Evolutionary conservation across 176 grass and related monocot species (phyloP).

Genomic region (Triticum dicoccoides): DNA sequence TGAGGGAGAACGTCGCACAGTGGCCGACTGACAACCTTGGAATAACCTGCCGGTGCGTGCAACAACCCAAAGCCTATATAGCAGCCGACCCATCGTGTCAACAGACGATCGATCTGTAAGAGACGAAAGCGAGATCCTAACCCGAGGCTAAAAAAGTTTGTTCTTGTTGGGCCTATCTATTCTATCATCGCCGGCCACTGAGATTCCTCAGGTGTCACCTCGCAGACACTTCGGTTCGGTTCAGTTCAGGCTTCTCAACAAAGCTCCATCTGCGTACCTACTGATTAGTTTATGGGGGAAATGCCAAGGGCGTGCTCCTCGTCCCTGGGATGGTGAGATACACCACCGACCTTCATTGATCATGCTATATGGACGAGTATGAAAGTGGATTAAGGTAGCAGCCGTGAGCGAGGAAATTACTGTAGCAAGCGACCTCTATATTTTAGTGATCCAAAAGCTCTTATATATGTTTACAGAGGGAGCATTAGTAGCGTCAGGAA

Average conservation of each 20-base stretch:
- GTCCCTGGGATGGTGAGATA: no score
- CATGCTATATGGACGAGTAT: no score
- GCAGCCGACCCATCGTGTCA: not conserved
- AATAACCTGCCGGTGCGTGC: not conserved
- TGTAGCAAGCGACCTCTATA: no score
- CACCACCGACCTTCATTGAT: no score
- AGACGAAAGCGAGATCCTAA: constrained; percentile 16
- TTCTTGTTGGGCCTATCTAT: not conserved
- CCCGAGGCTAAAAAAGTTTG: not conserved
- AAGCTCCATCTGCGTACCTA: no score
- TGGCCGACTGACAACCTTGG: not conserved
- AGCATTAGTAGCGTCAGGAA: no score
- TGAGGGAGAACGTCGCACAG: not conserved
- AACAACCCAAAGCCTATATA: not conserved
- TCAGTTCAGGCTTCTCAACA: not conserved
- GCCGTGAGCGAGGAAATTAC: no score
- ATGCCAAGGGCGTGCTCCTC: no score
- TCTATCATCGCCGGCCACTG: not conserved
- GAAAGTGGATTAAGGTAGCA: no score
- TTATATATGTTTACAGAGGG: no score
- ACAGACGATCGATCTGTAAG: not conserved
- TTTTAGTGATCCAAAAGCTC: no score
- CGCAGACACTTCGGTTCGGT: not conserved
- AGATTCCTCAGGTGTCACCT: not conserved
- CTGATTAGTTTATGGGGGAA: no score